Conservation (phyloP, 169 alveolate genomes). For the Plasmodium fragile region DNA sequence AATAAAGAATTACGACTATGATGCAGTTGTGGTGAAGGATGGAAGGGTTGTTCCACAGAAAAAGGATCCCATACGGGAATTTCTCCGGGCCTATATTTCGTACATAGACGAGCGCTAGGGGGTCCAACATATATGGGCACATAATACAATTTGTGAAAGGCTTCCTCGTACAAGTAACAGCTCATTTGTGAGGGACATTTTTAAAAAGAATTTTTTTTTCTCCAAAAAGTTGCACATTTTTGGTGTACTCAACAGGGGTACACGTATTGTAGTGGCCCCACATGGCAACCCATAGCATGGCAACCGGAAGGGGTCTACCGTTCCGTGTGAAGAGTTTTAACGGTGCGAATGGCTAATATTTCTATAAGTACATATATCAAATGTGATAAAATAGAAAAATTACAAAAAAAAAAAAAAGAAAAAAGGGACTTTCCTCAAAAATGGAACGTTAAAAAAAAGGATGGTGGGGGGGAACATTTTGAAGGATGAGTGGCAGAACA, state of each 20-base stretch:
- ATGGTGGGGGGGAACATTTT: background rate
- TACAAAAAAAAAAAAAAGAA: background rate
- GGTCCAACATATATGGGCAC: background rate
- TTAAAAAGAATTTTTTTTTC: background rate
- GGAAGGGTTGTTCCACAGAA: conserved; percentile 40
- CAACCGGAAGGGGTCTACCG: background rate
- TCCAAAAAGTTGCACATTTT: background rate
- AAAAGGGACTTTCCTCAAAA: background rate
- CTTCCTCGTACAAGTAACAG: background rate
- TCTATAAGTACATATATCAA: background rate
- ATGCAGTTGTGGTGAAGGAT: conserved; percentile 60
- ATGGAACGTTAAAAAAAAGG: background rate
- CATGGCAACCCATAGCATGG: background rate
- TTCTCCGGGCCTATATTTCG: background rate
- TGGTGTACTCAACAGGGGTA: background rate
- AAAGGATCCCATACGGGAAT: conserved; percentile 29
- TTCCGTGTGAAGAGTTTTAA: background rate
- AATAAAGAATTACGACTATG: conserved; percentile 44
- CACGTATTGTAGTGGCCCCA: background rate
- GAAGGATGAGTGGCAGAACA: background rate
- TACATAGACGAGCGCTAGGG: background rate
- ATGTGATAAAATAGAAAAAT: background rate
- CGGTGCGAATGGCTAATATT: background rate
- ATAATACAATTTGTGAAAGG: background rate
- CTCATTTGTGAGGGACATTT: background rate